Evolutionary conservation across 116 monocot species (phyloP), one percentile per base, ranked within the genome.

Genomic region (Iris pallida): DNA sequence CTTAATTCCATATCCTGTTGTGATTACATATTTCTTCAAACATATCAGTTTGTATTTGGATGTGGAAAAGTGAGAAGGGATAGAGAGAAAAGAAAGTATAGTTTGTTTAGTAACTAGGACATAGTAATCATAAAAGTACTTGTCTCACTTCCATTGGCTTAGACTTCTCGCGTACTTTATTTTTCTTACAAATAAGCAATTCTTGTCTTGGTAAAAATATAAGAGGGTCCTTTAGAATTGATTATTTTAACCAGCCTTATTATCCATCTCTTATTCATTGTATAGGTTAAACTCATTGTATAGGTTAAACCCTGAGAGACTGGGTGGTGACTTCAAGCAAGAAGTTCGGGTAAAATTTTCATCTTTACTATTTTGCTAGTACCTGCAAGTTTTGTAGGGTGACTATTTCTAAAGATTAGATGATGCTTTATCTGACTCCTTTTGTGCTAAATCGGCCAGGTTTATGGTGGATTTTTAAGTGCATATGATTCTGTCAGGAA

Each of bases 401-500:
- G 11, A 47, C 14, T 53, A 10, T 42, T 66, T 13, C 17, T 42
- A 9, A 47, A 9, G 41, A 40, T 19, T 65, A 20, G 42, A 19
- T 62, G 42, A 19, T 62, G 10, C 59, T 14, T 65, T 57, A 18
- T 18, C 45, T 61, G 45, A 15, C 1, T 59, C 56, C 40, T 20
- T 52, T 61, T 61, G 12, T 65, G 16, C 17, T 81, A 10, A 10
- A 60, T 72, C 14, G 70, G 46, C 55, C 76, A 96, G 89, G 91
- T 96, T 76, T 91, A 96, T 63, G 85, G 86, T 78, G 96, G 96
- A 55, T 96, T 96, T 74, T 75, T 96, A 71, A 81, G 70, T 65
- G 96, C 96, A 14, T 96, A 96, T 76, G 96, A 96, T 66, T 96
- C 96, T 8, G 89, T 91, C 53, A 80, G 86, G 66, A 96, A 69